Percentiles rank a stretch among this genome's conserved stretches.
phyloP scores from a whole-genome alignment of 345 rosid genomes.

The Garcia nutans region DNA sequence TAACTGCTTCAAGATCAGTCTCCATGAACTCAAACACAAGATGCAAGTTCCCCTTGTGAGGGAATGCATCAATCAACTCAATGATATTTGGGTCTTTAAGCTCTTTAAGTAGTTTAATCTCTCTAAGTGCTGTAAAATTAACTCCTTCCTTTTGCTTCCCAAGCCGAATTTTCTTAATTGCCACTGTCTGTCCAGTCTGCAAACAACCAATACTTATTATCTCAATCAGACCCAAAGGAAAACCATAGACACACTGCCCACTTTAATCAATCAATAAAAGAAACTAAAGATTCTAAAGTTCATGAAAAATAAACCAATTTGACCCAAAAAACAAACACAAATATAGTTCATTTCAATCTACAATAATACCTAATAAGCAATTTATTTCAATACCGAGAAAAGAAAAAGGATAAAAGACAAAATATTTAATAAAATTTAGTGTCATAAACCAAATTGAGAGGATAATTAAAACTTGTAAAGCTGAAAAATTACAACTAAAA shows the following conservation, averaged over 20 bases:
- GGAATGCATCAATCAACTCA: slow-evolving; percentile 83
- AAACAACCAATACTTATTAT: slow-evolving; percentile 9
- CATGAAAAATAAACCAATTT: no score
- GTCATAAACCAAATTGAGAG: background rate
- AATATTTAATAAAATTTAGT: background rate
- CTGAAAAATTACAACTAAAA: background rate
- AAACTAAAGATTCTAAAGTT: background rate
- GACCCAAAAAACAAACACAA: no score
- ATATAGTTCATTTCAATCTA: background rate
- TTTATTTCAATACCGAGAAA: background rate
- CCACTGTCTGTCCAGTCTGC: slow-evolving; percentile 83
- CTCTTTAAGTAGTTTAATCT: slow-evolving; percentile 91
- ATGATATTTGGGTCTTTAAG: slow-evolving; percentile 81
- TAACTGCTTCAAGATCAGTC: slow-evolving; percentile 95
- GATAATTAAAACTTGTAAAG: background rate
- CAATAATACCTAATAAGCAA: background rate
- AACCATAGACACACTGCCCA: no score
- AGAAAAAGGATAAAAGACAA: background rate
- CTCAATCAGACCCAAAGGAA: background rate
- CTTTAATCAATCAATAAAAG: background rate
- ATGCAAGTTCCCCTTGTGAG: slow-evolving; percentile 94
- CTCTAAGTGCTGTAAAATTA: slow-evolving; percentile 88
- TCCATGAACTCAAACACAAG: slow-evolving; percentile 97
- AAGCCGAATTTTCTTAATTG: slow-evolving; percentile 88
- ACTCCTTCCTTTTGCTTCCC: slow-evolving; percentile 98